Evolutionary conservation across 257 asterid genomes (phyloP).

Genomic region (Leonotis leonurus): DNA sequence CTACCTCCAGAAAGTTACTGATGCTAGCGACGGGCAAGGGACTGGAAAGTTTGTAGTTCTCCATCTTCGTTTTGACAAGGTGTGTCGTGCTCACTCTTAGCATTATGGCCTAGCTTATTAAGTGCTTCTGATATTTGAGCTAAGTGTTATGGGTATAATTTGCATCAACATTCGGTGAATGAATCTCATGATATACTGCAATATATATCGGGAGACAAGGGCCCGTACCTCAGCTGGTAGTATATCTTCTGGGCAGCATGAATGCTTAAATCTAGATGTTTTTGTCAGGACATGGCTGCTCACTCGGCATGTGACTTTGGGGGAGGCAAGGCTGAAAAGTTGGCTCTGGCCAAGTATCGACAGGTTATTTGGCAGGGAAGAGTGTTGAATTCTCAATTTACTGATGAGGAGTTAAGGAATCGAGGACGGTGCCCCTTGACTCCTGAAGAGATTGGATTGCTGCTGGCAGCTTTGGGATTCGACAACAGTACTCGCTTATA

Average conservation of each 20-base stretch:
- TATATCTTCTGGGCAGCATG: not conserved
- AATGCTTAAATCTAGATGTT: slow-evolving; percentile 3
- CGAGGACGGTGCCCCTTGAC: slow-evolving; percentile 97
- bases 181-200: not conserved
- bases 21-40: slow-evolving; percentile 33
- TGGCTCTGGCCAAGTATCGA: slow-evolving; percentile 90
- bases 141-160: not conserved
- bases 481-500: slow-evolving; percentile 82
- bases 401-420: slow-evolving; percentile 95
- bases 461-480: slow-evolving; percentile 93
- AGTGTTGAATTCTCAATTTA: slow-evolving; percentile 88
- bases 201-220: not conserved
- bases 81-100: slow-evolving; percentile 11
- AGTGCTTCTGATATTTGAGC: not conserved
- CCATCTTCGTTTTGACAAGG: slow-evolving; percentile 99
- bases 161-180: not conserved
- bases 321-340: slow-evolving; percentile 94
- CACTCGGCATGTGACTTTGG: slow-evolving; percentile 99
- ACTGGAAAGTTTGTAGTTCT: slow-evolving; percentile 73
- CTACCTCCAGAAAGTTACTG: slow-evolving; percentile 38
- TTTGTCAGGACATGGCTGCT: slow-evolving; percentile 95
- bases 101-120: not conserved
- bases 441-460: slow-evolving; percentile 95
- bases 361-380: slow-evolving; percentile 98
- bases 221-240: not conserved